Percentiles rank a stretch among this genome's conserved stretches.
phyloP scores from a whole-genome alignment of 169 alveolate species.

The Plasmodium knowlesi region DNA sequence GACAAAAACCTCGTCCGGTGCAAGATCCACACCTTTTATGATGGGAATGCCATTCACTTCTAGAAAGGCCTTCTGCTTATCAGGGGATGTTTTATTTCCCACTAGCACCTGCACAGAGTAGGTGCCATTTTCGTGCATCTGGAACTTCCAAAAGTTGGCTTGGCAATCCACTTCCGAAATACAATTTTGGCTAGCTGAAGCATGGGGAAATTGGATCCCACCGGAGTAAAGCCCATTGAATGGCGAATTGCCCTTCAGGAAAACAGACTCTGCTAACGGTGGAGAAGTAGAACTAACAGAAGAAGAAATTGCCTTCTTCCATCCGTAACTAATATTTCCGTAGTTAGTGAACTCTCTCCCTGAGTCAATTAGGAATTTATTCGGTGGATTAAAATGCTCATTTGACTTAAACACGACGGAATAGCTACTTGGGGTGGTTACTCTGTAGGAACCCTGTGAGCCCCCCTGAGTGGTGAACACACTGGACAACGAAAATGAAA shows the following conservation, averaged over 20 bases:
- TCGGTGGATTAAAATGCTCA: slow-evolving; percentile 11
- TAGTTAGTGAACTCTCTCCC: slow-evolving; percentile 34
- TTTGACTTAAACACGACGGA: slow-evolving; percentile 55
- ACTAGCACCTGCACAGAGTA: slow-evolving; percentile 51
- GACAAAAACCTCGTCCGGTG: slow-evolving; percentile 27
- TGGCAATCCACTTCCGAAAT: slow-evolving; percentile 32
- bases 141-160: slow-evolving; percentile 55
- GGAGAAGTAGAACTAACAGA: background rate
- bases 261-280: background rate
- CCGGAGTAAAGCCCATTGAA: slow-evolving; percentile 33
- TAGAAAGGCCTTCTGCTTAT: slow-evolving; percentile 23
- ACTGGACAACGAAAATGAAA: slow-evolving; percentile 28
- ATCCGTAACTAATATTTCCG: slow-evolving; percentile 46
- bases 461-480: background rate
- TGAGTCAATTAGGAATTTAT: slow-evolving; percentile 34
- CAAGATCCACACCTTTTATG: slow-evolving; percentile 22
- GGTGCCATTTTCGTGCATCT: slow-evolving; percentile 50
- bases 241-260: background rate
- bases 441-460: background rate
- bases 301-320: slow-evolving; percentile 26
- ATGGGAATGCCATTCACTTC: slow-evolving; percentile 65
- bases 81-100: slow-evolving; percentile 27
- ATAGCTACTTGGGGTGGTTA: slow-evolving; percentile 32
- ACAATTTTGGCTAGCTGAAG: slow-evolving; percentile 71
- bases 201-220: slow-evolving; percentile 67